Base-by-base conservation (phyloP, 345 rosid species). In the Laguncularia racemosa region DNA sequence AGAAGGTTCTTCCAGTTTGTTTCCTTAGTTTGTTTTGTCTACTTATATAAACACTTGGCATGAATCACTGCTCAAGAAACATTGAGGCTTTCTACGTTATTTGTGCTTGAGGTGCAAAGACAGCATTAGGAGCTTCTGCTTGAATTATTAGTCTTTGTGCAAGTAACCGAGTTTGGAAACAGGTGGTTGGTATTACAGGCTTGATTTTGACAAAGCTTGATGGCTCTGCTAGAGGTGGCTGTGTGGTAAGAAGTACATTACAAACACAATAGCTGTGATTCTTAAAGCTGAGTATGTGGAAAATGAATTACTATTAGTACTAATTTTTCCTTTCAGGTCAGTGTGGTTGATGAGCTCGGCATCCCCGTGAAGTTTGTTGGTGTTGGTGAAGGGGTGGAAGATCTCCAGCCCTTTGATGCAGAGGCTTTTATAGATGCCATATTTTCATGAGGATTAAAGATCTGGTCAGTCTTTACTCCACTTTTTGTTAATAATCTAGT, bases 191-290 rank as follows among this genome's bases (percentile, higher is more conserved):
- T 47, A 79, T 89, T 53, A 86, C 99, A 2, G 99, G 99, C 59
- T 81, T 83, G 59, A 68, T 93, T 69, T 78, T 93, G 88, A 93
- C 99, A 55, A 89, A 89, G 69, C 95, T 93, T 16, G 97, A 93
- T 57, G 95, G 97, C 20, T 85, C 97, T 65, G 97, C 99, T 45
- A 82, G 99, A 74, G 97, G 99, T 56, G 97, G 97, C 59, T 86
- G 96, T 60, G 97, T 93, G 99, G 95, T 86, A 81, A 53, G 66
- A 48, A 46, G 14, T 13, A 15, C 17, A 44, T 10, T 9, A 12
- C 20, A 16, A 2, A 0, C 46, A 18, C 20, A 28, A 53, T 44
- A 12, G 20, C 12, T 3, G 9, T n/a, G n/a, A 46, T 38, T 57
- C n/a, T 26, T 46, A 6, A 4, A 19, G 51, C 46, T 50, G 18